Percentiles rank a stretch among this genome's conserved stretches.
These are phyloP conservation scores for Tylopilus rubrobrunneus DNA, from an alignment of 768 basidiomycete species.

Conservation along the genomic window DNA sequence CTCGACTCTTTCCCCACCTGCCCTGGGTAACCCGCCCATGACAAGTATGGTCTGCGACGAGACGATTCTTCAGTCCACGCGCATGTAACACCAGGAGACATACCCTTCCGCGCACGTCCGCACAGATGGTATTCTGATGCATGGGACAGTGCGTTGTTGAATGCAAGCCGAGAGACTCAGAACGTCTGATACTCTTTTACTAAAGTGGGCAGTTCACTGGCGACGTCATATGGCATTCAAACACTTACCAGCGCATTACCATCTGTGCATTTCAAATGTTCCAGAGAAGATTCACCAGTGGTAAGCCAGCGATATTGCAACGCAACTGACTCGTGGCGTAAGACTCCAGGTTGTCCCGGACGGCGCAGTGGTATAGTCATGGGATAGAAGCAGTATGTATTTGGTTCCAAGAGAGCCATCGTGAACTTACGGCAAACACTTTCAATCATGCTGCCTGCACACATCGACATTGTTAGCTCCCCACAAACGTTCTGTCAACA, in stretches of 20 bases:
- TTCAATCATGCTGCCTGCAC: background rate
- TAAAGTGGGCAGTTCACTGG: no score
- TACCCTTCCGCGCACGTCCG: background rate
- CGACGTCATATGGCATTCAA: background rate
- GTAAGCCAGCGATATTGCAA: background rate
- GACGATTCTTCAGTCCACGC: background rate
- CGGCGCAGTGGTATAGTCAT: background rate
- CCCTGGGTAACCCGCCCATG: background rate
- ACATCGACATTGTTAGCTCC: conserved; percentile 14
- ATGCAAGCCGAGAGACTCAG: background rate
- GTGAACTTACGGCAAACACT: background rate
- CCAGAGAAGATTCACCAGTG: background rate
- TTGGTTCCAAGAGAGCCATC: background rate
- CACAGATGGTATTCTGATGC: background rate
- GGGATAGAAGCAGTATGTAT: background rate
- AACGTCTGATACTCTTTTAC: no score
- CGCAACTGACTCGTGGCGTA: no score
- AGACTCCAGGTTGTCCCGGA: no score
- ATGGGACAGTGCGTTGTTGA: background rate
- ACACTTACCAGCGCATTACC: background rate
- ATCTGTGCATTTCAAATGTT: background rate
- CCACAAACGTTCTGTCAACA: conserved; percentile 59
- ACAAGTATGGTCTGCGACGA: background rate
- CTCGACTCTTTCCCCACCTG: conserved; percentile 17
- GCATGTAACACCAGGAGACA: background rate